Evolutionary conservation across 2,329 filamentous ascomycete species (phyloP), one percentile per base, ranked within the genome.

Genomic region (Trichoderma afroharzianum): DNA sequence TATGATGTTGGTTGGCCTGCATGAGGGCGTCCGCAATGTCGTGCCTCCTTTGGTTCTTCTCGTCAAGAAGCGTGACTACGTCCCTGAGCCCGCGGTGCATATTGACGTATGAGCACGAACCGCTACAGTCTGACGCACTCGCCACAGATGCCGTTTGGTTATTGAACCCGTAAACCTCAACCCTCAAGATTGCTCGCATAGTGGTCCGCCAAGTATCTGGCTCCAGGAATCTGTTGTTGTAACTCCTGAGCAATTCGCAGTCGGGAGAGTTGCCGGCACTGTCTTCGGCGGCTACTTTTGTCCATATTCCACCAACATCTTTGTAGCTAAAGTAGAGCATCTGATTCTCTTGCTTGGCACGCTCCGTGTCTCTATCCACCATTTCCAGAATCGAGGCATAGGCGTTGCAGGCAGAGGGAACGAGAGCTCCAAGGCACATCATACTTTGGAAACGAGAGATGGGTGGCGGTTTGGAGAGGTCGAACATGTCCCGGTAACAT

Each of bases 381-480:
- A 88, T 83, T 63, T 80, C 79, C 14, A 91, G 80, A 61, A 91
- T 86, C 32, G 79, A 80, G 69, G 83, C 83, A 80, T 91, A 91
- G 8, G 87, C 86, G 76, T 88, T 86, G 68, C 85, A 87, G 58
- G 88, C 84, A 9, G 87, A 86, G 2, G 88, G 88, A 4, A 91
- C 80, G 33, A 91, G 82, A 2, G 88, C 85, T 7, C 84, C 87
- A 4, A 91, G 80, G 67, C 88, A 82, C 87, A 90, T 90, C 63
- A 86, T 82, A 76, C 84, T 89, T 76, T 90, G 88, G 73, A 88
- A 87, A 33, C 82, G 75, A 66, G 87, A 84, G 64, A 89, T 83
- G 26, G 84, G 81, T 1, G 82, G 80, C 1, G 80, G 77, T 33
- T 78, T 74, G 30, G 74, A 74, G 1, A 79, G 74, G 6, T 84